Base-by-base conservation (phyloP, 1,139 yeast species). In the Neolecta irregularis region DNA sequence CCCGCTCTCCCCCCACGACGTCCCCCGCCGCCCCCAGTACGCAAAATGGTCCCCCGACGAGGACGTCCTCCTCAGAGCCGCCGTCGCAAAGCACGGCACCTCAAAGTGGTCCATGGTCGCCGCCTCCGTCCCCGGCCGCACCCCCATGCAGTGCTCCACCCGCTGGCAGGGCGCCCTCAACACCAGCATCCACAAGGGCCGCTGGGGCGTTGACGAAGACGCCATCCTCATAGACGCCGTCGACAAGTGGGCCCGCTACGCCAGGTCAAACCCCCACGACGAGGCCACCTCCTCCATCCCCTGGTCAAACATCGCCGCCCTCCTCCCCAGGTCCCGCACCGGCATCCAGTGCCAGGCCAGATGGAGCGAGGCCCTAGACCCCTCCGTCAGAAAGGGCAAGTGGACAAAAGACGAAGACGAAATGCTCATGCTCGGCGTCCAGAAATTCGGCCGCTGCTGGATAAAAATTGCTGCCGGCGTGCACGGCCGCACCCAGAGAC, bases 271-370 rank as follows among this genome's bases (percentile, higher is more conserved):
- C n/a, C n/a, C n/a, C n/a, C n/a, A n/a, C n/a, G n/a, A n/a, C n/a
- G n/a, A n/a, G n/a, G n/a, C n/a, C n/a, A n/a, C n/a, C n/a, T n/a
- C n/a, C n/a, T n/a, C n/a, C n/a, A 32, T 36, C 9, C 38, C 38
- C 11, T 36, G 38, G 38, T 20, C 26, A 12, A 26, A 36, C 24
- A 32, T 36, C 21, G 38, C 38, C 6, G 28, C 23, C 7, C 31
- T 26, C 9, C 26, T 36, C 16, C 39, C 39, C 3, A 26, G 39
- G 3, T 26, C 36, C 3, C 62, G 96, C 48, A 85, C 93, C 1
- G 94, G 83, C 51, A 95, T 83, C 54, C 96, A 85, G 57, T 85
- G 95, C 58, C 81, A 93, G 2, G 85, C 85, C 50, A 59, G 96
- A 46, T 85, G 81, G 53, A 72, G 76, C 15, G 96, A 85, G 49